Evolutionary conservation across 129 eudicot genomes (phyloP).

Genomic region (Arctium minus): DNA sequence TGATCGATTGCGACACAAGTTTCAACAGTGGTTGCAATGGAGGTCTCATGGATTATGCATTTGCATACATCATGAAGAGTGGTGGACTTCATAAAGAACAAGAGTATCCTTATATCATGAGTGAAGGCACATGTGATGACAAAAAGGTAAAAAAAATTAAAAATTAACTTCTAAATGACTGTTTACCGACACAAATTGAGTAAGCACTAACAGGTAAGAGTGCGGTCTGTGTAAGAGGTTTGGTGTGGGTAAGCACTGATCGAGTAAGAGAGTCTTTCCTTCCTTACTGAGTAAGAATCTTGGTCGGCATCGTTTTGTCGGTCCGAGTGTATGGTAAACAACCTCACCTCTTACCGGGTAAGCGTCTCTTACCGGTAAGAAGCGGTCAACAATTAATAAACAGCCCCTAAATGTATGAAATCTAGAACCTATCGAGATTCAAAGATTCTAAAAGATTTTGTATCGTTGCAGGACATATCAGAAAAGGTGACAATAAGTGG

Average conservation of each 20-base stretch:
- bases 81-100: conserved; percentile 90
- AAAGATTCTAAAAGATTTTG: neutral
- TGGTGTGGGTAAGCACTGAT: too few relatives aligned
- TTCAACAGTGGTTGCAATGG: conserved; percentile 83
- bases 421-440: conserved; percentile 3
- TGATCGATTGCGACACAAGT: conserved; percentile 76
- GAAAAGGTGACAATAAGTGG: conserved; percentile 74
- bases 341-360: neutral
- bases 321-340: neutral
- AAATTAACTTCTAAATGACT: neutral
- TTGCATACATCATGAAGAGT: conserved; percentile 49
- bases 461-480: conserved; percentile 48
- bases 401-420: neutral
- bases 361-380: neutral
- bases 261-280: neutral
- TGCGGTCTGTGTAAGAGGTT: too few relatives aligned
- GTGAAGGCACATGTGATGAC: conserved; percentile 86
- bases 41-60: conserved; percentile 95
- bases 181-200: neutral
- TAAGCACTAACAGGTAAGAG: too few relatives aligned
- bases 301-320: neutral
- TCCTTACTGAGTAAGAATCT: neutral
- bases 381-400: neutral
- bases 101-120: conserved; percentile 89
- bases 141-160: conserved; percentile 43